phyloP scores from a whole-genome alignment of 2,329 filamentous ascomycete species.

The Aspergillus pseudoglaucus region DNA sequence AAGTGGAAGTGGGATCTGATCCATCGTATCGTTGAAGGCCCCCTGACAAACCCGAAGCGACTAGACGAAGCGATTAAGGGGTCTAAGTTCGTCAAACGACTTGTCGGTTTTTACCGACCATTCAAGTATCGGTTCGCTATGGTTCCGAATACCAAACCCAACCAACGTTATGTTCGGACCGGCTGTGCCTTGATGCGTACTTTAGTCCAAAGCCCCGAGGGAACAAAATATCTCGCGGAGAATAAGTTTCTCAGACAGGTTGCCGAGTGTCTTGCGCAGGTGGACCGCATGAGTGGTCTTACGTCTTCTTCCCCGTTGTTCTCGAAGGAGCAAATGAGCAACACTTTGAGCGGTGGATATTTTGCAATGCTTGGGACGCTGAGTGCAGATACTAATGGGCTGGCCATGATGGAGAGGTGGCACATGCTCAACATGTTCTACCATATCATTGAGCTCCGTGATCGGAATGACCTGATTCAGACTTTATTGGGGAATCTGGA shows the following conservation, averaged over 20 bases:
- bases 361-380: conserved; percentile 86
- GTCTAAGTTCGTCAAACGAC: conserved; percentile 90
- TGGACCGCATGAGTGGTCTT: conserved; percentile 68
- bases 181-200: conserved; percentile 85
- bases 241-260: conserved; percentile 92
- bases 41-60: conserved; percentile 80
- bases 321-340: conserved; percentile 72
- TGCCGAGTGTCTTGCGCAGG: conserved; percentile 90
- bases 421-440: conserved; percentile 99
- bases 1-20: conserved; percentile 99
- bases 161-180: conserved; percentile 86
- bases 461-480: conserved; percentile 86
- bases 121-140: conserved; percentile 96
- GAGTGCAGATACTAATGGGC: conserved; percentile 72
- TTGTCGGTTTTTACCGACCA: conserved; percentile 90
- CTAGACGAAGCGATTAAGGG: conserved; percentile 90
- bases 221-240: conserved; percentile 75
- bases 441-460: conserved; percentile 86
- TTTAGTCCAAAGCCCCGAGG: conserved; percentile 77
- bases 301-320: conserved; percentile 80
- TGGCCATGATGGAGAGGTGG: conserved; percentile 90
- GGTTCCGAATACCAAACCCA: conserved; percentile 80
- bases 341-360: conserved; percentile 87
- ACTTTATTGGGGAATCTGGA: conserved; percentile 85
- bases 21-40: conserved; percentile 83